phyloP scores from a whole-genome alignment of 495 filamentous ascomycete species.

The Xylaria acuta region DNA sequence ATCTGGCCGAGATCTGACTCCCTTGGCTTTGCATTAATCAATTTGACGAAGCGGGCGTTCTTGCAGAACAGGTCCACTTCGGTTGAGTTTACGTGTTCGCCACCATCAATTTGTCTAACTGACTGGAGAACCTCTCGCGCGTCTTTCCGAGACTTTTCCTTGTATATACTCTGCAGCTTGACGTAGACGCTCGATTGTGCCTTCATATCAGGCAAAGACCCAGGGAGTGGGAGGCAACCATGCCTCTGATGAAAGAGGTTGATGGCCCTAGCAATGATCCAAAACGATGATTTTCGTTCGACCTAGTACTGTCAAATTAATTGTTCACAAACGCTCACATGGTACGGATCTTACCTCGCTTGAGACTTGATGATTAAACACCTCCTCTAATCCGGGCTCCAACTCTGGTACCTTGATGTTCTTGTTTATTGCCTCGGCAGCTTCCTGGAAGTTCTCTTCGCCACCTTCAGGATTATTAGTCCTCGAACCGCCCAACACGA shows the following conservation, averaged over 20 bases:
- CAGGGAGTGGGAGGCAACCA: constrained; percentile 78
- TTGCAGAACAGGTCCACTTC: constrained; percentile 96
- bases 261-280: constrained; percentile 87
- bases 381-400: constrained; percentile 71
- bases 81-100: constrained; percentile 65
- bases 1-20: constrained; percentile 37
- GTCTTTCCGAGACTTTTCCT: constrained; percentile 82
- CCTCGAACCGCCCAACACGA: constrained; percentile 70
- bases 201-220: constrained; percentile 97
- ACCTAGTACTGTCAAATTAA: constrained; percentile 38
- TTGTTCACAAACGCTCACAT: constrained; percentile 27
- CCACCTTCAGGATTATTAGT: constrained; percentile 81
- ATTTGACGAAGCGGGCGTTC: constrained; percentile 90
- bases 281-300: constrained; percentile 68
- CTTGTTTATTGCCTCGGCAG: constrained; percentile 84
- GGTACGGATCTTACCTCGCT: constrained; percentile 48
- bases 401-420: constrained; percentile 67
- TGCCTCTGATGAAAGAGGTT: constrained; percentile 74
- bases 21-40: constrained; percentile 62
- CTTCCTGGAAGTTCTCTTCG: constrained; percentile 98
- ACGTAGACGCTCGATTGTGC: constrained; percentile 92
- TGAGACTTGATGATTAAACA: constrained; percentile 69
- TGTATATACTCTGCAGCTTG: constrained; percentile 92
- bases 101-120: constrained; percentile 65
- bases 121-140: constrained; percentile 73